Conservation (phyloP, 1,284 basidiomycete genomes). For the Austropuccinia psidii region DNA sequence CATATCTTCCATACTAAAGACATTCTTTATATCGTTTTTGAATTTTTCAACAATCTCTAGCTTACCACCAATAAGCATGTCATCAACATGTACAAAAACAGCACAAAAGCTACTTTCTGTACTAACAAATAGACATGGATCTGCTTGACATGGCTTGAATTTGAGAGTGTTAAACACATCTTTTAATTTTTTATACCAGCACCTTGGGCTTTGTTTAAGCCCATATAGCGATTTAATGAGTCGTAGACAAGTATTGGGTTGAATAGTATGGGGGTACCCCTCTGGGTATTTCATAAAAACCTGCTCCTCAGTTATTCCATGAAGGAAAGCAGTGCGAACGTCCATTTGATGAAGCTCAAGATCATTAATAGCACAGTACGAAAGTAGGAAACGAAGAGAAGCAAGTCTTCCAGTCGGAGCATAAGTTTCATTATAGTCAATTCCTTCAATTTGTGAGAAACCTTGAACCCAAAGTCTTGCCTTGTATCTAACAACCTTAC, state of each 20-base stretch:
- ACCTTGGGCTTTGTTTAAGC: neutral
- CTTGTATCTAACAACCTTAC: constrained; percentile 1
- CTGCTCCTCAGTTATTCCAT: neutral
- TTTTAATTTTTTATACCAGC: constrained; percentile 2
- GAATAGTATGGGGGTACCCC: neutral
- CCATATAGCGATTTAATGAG: neutral
- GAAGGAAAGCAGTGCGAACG: neutral
- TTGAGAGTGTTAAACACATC: neutral
- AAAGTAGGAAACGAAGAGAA: neutral
- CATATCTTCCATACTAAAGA: too few species aligned
- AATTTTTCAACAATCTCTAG: too few species aligned
- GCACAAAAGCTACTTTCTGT: neutral
- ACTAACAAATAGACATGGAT: constrained; percentile 1
- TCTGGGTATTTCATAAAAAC: neutral
- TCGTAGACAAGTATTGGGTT: neutral
- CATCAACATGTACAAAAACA: neutral
- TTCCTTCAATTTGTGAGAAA: neutral
- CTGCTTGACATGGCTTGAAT: neutral
- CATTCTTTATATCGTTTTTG: too few species aligned
- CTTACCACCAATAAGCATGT: constrained; percentile 3
- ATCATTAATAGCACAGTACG: neutral
- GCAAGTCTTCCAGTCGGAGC: neutral
- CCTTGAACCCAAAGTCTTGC: neutral
- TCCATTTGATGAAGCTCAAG: constrained; percentile 4
- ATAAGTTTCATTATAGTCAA: neutral